phyloP scores from a whole-genome alignment of 495 filamentous ascomycete genomes.

The Pseudoneurospora amorphoporcata region DNA sequence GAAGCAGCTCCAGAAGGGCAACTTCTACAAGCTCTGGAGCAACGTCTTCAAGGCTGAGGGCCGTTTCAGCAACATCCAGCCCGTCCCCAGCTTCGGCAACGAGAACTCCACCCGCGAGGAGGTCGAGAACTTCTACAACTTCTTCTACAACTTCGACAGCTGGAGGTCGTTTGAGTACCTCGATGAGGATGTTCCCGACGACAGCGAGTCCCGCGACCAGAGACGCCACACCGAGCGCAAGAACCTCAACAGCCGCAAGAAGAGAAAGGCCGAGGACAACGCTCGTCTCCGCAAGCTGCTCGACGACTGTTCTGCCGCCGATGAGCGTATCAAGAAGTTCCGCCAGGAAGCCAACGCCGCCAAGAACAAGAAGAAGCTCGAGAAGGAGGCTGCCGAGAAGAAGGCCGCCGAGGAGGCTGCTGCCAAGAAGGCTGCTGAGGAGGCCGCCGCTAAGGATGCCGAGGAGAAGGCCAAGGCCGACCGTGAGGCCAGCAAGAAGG shows the following conservation, averaged over 20 bases:
- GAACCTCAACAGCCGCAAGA: slow-evolving; percentile 93
- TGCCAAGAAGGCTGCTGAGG: slow-evolving; percentile 71
- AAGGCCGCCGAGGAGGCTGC: slow-evolving; percentile 69
- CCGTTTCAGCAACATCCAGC: slow-evolving; percentile 83
- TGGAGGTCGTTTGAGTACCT: slow-evolving; percentile 97
- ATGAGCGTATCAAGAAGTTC: slow-evolving; percentile 97
- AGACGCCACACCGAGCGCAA: slow-evolving; percentile 96
- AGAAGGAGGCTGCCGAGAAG: slow-evolving; percentile 86
- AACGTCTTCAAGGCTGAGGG: slow-evolving; percentile 79
- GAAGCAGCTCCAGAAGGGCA: slow-evolving; percentile 72
- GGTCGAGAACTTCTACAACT: slow-evolving; percentile 95
- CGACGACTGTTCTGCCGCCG: slow-evolving; percentile 68
- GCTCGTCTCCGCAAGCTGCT: slow-evolving; percentile 78
- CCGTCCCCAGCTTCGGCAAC: slow-evolving; percentile 75
- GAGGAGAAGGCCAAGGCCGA: slow-evolving; percentile 90
- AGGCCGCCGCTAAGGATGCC: slow-evolving; percentile 83
- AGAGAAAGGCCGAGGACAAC: slow-evolving; percentile 98
- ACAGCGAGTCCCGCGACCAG: slow-evolving; percentile 97
- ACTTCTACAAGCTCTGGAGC: slow-evolving; percentile 91
- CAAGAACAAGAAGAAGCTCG: slow-evolving; percentile 86
- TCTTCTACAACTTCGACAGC: slow-evolving; percentile 98
- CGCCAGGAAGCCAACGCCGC: slow-evolving; percentile 76
- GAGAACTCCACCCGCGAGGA: slow-evolving; percentile 79
- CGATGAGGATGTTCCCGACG: slow-evolving; percentile 96
- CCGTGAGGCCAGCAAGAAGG: slow-evolving; percentile 87